phyloP scores from a whole-genome alignment of 441 rosid species.

The Omphalea diandra region DNA sequence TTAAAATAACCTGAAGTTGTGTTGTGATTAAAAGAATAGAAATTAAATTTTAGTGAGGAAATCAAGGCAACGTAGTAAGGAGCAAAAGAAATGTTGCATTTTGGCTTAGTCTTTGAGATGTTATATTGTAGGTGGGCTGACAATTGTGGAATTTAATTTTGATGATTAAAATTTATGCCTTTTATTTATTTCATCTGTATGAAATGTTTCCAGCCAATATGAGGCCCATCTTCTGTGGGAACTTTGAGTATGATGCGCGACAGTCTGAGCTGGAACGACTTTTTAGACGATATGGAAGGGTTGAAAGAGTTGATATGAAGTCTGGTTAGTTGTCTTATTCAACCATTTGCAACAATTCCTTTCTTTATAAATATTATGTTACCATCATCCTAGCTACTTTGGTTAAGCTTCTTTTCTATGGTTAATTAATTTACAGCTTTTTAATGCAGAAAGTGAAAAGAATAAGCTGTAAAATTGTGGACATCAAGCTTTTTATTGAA shows the following conservation, averaged over 20 bases:
- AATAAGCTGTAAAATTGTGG: background rate
- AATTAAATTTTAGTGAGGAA: background rate
- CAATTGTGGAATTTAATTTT: background rate
- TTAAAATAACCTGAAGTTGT: no score
- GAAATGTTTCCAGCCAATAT: slow-evolving; percentile 28
- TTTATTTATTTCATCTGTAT: background rate
- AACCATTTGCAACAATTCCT: background rate
- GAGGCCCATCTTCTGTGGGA: slow-evolving; percentile 94
- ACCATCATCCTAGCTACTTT: background rate
- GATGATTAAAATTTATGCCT: background rate
- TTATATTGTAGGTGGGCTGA: background rate
- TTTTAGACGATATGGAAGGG: slow-evolving; percentile 80
- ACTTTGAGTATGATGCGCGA: slow-evolving; percentile 90
- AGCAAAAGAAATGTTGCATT: no score
- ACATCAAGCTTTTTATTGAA: background rate
- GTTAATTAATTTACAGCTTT: background rate
- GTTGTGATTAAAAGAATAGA: no score
- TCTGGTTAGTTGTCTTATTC: slow-evolving; percentile 44
- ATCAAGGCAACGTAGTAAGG: background rate
- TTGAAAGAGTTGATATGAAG: slow-evolving; percentile 95
- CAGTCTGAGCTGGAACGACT: slow-evolving; percentile 91
- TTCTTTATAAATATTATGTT: background rate
- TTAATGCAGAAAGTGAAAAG: background rate
- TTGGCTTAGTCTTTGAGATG: background rate
- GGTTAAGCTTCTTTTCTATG: background rate